Conservation (phyloP, 176 grass and related monocot genomes). For the Paspalum notatum region DNA sequence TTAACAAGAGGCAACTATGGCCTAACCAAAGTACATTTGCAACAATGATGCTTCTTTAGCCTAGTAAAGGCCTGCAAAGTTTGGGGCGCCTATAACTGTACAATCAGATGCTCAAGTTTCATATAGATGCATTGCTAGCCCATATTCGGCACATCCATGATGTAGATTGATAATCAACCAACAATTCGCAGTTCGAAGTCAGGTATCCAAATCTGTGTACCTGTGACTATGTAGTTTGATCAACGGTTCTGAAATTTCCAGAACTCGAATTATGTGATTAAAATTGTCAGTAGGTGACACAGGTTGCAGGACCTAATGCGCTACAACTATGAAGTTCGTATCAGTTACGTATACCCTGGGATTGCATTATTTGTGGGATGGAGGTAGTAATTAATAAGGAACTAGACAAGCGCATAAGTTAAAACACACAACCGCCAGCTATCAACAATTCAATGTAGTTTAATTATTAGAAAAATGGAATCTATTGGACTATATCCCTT, state of each 20-base stretch:
- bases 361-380: no score
- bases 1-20: background rate
- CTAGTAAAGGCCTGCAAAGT: conserved; percentile 16
- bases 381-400: no score
- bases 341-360: background rate
- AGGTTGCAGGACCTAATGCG: background rate
- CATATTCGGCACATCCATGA: background rate
- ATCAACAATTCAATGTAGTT: no score
- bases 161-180: conserved; percentile 4
- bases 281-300: background rate
- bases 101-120: background rate
- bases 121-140: background rate
- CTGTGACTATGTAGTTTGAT: background rate
- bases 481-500: no score
- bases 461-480: no score
- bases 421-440: no score
- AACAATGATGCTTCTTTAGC: conserved; percentile 9
- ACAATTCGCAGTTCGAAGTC: background rate
- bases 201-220: background rate
- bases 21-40: background rate
- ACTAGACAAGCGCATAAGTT: no score
- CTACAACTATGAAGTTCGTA: background rate
- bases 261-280: conserved; percentile 5
- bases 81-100: conserved; percentile 14
- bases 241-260: background rate